Base-by-base conservation (phyloP, 768 basidiomycete species). In the Gloeophyllum trabeum region DNA sequence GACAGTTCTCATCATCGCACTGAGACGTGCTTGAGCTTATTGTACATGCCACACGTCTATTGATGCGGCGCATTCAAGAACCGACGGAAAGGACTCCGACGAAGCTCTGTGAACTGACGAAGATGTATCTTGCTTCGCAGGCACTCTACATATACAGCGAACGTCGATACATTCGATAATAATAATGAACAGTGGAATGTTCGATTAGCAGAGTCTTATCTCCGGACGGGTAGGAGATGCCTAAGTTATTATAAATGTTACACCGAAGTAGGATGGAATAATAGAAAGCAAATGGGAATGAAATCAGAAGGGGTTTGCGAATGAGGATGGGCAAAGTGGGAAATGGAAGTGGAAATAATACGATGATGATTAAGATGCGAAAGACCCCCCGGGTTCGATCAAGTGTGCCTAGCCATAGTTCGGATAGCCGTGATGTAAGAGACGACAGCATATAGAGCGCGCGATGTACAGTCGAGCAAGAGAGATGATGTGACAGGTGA, bases 231-330 rank as follows among this genome's bases (percentile, higher is more conserved):
- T 28, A 36, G 39, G 25, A 26, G 23, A 39, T 18, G 40, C 35
- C 34, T 53, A 53, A 47, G 46, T 45, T 53, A 53, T 45, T 46
- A 46, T 48, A 50, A 45, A 47, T 52, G 46, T 53, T 32, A 32
- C 28, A 32, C 28, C 10, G 28, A 32, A 32, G 16, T 32, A 32
- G 10, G 28, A 16, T 32, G 28, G 28, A 16, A 32, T n/a, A 32
- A 32, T 32, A 32, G 28, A n/a, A n/a, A n/a, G n/a, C n/a, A n/a
- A n/a, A n/a, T n/a, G n/a, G 10, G 28, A 32, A 32, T 10, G 28
- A 32, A 32, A 32, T 10, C 10, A 10, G 16, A 32, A 10, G 10
- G 16, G 28, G 10, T 16, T 10, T 16, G 28, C 10, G 28, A 32
- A 32, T 32, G 28, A 10, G 28, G 28, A 32, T 32, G 28, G 28